Evolutionary conservation across 2,329 filamentous ascomycete genomes (phyloP).

Genomic region (Alternaria panax): DNA sequence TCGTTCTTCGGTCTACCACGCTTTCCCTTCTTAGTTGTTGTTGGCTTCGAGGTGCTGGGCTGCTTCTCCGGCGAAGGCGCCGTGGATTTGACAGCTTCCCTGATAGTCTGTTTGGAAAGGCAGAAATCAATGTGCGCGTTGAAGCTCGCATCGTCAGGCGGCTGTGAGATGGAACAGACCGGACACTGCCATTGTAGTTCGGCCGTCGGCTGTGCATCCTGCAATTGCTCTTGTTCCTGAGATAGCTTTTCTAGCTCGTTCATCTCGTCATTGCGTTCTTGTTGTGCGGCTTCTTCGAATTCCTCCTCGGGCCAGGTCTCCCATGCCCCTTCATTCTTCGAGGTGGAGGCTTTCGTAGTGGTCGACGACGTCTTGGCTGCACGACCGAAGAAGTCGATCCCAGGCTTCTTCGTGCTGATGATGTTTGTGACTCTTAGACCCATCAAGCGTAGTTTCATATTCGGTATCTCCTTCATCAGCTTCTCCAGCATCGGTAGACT

Average conservation of each 20-base stretch:
- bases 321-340: constrained; percentile 58
- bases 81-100: constrained; percentile 73
- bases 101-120: constrained; percentile 84
- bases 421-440: constrained; percentile 88
- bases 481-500: constrained; percentile 83
- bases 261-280: constrained; percentile 67
- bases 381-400: constrained; percentile 80
- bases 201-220: constrained; percentile 16
- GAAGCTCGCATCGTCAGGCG: constrained; percentile 76
- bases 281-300: constrained; percentile 67
- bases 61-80: constrained; percentile 23
- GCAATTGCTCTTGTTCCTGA: constrained; percentile 59
- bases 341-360: constrained; percentile 18
- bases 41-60: constrained; percentile 16
- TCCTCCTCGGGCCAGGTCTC: constrained; percentile 74
- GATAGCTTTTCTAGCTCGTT: constrained; percentile 68
- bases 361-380: constrained; percentile 23
- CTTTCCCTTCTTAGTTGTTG: constrained; percentile 39
- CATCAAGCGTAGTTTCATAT: constrained; percentile 83
- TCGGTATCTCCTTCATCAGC: constrained; percentile 81
- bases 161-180: constrained; percentile 80
- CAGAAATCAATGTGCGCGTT: constrained; percentile 95
- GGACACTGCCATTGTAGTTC: constrained; percentile 79
- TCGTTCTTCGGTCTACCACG: constrained; percentile 40
- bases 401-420: constrained; percentile 81